Conservation (phyloP, 1,284 basidiomycete genomes). For the Laetiporus sulphureus region DNA sequence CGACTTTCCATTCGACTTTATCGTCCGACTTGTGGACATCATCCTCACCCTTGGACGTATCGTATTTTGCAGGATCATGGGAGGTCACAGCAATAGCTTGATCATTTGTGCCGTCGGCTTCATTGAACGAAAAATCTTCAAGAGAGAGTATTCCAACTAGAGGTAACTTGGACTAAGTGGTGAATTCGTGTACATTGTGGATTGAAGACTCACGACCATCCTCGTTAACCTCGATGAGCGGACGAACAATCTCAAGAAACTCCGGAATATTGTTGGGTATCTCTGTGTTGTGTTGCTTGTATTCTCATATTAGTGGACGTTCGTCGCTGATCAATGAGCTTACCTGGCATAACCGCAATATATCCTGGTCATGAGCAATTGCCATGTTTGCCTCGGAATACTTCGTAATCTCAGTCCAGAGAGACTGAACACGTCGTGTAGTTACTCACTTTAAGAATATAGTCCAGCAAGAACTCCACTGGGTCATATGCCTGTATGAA, state of each 20-base stretch:
- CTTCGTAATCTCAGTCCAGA: too few relatives aligned
- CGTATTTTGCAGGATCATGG: neutral
- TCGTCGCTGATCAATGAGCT: neutral
- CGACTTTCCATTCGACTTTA: neutral
- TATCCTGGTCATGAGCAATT: conserved; percentile 14
- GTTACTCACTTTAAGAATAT: conserved; percentile 13
- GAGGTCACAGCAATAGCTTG: neutral
- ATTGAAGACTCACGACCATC: conserved; percentile 13
- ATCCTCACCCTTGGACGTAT: neutral
- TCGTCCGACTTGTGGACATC: too few relatives aligned
- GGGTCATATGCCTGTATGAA: conserved; percentile 12
- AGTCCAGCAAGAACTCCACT: conserved; percentile 14
- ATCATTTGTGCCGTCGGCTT: neutral
- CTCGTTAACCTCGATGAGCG: conserved; percentile 17
- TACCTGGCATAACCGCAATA: conserved; percentile 11
- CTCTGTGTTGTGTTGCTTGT: conserved; percentile 11
- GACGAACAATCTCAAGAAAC: conserved; percentile 11
- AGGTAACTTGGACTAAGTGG: too few relatives aligned
- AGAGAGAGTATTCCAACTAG: conserved; percentile 14
- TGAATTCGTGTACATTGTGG: neutral
- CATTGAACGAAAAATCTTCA: conserved; percentile 1
- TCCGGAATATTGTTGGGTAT: conserved; percentile 15
- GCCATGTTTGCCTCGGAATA: conserved; percentile 12
- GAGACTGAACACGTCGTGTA: too few relatives aligned
- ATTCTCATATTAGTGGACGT: neutral